Percentiles rank a stretch among this genome's conserved stretches.
These are phyloP conservation scores for Cyclotella baltica DNA, from an alignment of 108 stramenopile genomes.

Conservation along the genomic window DNA sequence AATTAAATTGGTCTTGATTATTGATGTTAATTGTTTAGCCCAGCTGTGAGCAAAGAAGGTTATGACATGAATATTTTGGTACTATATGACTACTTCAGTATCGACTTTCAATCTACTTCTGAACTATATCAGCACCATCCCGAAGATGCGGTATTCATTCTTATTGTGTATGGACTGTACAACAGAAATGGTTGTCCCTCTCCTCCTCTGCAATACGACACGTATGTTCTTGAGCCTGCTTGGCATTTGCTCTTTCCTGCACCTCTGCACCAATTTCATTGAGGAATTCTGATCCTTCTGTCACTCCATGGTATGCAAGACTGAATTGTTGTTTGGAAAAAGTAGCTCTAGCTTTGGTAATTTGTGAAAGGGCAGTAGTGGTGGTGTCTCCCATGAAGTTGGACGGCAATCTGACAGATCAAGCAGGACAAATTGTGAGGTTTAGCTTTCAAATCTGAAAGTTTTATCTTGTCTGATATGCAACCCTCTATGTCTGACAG, in stretches of 20 bases:
- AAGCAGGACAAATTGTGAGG: constrained; percentile 67
- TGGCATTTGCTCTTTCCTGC: constrained; percentile 35
- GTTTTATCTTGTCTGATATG: constrained; percentile 5
- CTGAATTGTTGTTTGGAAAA: constrained; percentile 83
- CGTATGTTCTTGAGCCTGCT: constrained; percentile 46
- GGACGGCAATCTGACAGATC: constrained; percentile 81
- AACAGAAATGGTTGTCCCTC: constrained; percentile 39
- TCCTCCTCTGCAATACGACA: constrained; percentile 58
- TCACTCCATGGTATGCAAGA: constrained; percentile 85
- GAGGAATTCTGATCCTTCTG: constrained; percentile 85
- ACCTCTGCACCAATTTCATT: constrained; percentile 78
- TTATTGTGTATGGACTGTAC: constrained; percentile 57
- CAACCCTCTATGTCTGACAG: constrained; percentile 62
- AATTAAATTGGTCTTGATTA: too few species aligned
- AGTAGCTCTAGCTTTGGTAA: constrained; percentile 74
- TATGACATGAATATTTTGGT: too few species aligned
- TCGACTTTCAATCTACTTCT: too few species aligned
- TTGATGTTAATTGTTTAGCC: too few species aligned
- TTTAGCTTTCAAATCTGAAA: constrained; percentile 13
- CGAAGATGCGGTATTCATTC: too few species aligned
- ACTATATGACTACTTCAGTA: too few species aligned
- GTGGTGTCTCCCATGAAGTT: constrained; percentile 67
- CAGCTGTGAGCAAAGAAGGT: too few species aligned
- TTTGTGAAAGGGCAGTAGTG: constrained; percentile 53
- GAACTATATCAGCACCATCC: too few species aligned